A percentile compares a stretch with the other conserved stretches of the same genome.
Evolutionary conservation across 345 rosid genomes (phyloP).

Genomic region (Pugionium cornutum): DNA sequence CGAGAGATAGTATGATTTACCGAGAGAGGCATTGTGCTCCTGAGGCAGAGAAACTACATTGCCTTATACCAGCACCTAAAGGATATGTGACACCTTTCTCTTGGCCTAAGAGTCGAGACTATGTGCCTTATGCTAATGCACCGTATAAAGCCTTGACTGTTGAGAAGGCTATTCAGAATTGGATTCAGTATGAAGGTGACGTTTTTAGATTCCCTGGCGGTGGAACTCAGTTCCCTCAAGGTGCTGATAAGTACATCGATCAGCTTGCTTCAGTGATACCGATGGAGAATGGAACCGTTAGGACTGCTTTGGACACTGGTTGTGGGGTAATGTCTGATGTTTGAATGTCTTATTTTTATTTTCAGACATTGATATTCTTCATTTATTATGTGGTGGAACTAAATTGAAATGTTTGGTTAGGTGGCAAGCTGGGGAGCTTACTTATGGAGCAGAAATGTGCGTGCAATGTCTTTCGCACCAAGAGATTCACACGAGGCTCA

Average conservation of each 20-base stretch:
- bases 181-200: conserved; percentile 96
- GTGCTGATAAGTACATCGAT: conserved; percentile 93
- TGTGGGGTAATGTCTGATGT: conserved; percentile 71
- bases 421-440: conserved; percentile 99
- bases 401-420: conserved; percentile 34
- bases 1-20: conserved; percentile 87
- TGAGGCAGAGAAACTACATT: conserved; percentile 67
- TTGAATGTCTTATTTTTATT: not conserved
- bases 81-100: conserved; percentile 96
- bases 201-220: conserved; percentile 99
- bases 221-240: conserved; percentile 99
- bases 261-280: conserved; percentile 95
- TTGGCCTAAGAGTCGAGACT: conserved; percentile 99
- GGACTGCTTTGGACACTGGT: conserved; percentile 97
- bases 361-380: not conserved
- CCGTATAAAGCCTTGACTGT: conserved; percentile 97
- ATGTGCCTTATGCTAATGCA: conserved; percentile 96
- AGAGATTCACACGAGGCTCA: conserved; percentile 99
- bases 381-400: conserved; percentile 10
- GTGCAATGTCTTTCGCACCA: conserved; percentile 97
- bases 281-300: conserved; percentile 81
- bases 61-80: conserved; percentile 88
- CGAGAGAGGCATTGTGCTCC: conserved; percentile 92
- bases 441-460: conserved; percentile 95
- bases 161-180: conserved; percentile 98